Conservation (phyloP, 2,329 filamentous ascomycete genomes). For the Cordyceps tenuipes region DNA sequence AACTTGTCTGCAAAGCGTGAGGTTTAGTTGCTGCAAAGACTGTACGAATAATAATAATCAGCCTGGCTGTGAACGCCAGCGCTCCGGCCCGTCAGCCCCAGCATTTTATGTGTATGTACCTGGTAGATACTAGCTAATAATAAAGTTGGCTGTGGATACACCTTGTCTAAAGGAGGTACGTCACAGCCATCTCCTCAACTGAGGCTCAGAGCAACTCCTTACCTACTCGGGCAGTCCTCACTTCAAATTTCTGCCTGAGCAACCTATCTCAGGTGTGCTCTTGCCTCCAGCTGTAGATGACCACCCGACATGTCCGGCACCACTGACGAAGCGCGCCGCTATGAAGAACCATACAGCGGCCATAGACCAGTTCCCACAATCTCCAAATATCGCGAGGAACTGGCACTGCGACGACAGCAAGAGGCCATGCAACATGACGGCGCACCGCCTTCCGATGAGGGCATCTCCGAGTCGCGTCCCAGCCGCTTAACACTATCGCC, state of each 20-base stretch:
- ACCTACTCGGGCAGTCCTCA: too few relatives aligned
- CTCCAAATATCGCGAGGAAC: slow-evolving; percentile 39
- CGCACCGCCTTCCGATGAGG: slow-evolving; percentile 16
- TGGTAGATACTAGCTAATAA: too few relatives aligned
- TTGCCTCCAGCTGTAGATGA: background rate
- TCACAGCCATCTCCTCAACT: too few relatives aligned
- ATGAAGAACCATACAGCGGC: slow-evolving; percentile 33
- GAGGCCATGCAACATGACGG: slow-evolving; percentile 27
- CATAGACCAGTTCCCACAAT: slow-evolving; percentile 40
- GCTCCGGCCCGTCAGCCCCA: slow-evolving; percentile 7
- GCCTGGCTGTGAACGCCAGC: background rate
- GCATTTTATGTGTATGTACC: background rate
- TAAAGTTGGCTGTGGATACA: too few relatives aligned
- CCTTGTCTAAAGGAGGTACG: too few relatives aligned
- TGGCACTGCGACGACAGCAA: slow-evolving; percentile 35
- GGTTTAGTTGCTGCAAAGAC: background rate
- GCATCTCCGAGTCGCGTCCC: slow-evolving; percentile 20
- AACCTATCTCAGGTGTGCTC: too few relatives aligned
- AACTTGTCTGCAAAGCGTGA: background rate
- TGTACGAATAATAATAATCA: too few relatives aligned
- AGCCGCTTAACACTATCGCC: slow-evolving; percentile 16
- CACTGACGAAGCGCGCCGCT: slow-evolving; percentile 29
- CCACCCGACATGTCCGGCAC: slow-evolving; percentile 26
- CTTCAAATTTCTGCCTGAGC: too few relatives aligned
- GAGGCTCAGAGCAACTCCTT: too few relatives aligned